A percentile compares a stretch with the other conserved stretches of the same genome.
Evolutionary conservation across 257 asterid species (phyloP).

Genomic region (Solanum megistacrolobum): DNA sequence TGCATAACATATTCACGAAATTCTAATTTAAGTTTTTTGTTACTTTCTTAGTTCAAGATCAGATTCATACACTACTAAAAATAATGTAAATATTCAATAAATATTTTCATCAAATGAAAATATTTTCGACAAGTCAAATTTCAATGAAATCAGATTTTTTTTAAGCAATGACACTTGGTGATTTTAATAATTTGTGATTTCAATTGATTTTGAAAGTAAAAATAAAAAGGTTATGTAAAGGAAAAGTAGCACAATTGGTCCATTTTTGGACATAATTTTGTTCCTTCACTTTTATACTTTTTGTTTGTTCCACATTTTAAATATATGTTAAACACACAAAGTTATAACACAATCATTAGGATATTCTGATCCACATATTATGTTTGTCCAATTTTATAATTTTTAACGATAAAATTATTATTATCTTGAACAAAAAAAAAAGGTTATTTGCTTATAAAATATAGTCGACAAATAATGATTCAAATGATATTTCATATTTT

Average conservation of each 20-base stretch:
- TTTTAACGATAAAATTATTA: neutral
- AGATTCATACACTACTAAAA: neutral
- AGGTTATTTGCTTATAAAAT: neutral
- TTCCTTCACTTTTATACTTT: neutral
- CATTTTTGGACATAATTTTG: neutral
- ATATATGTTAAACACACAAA: neutral
- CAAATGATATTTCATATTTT: neutral
- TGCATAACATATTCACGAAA: neutral
- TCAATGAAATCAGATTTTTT: neutral
- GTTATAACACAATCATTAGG: neutral
- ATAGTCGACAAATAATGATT: neutral
- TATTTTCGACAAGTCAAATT: neutral
- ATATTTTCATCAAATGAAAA: neutral
- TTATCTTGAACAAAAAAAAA: neutral
- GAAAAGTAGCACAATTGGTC: neutral
- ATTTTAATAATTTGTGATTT: neutral
- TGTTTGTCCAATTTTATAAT: neutral
- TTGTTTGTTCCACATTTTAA: neutral
- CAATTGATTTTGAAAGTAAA: neutral
- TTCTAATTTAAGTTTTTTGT: neutral
- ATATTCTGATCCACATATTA: neutral
- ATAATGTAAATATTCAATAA: neutral
- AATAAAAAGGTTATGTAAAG: neutral
- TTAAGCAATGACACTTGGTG: neutral
- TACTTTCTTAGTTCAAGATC: neutral